Evolutionary conservation across 2,329 filamentous ascomycete species (phyloP).

Genomic region (Scytalidium sp.): DNA sequence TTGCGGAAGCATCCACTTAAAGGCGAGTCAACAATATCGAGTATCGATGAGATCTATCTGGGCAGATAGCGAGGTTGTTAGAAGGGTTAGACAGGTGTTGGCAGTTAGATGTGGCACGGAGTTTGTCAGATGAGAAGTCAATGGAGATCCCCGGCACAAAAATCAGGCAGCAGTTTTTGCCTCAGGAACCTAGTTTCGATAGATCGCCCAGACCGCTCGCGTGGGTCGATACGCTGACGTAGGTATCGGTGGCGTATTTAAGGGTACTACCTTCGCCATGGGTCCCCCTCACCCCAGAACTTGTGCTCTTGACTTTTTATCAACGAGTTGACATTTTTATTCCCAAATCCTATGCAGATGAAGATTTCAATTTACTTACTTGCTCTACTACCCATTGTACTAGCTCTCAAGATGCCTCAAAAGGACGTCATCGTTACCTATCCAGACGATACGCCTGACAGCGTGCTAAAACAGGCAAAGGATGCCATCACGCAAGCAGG

Average conservation of each 20-base stretch:
- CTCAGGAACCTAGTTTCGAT: too few relatives aligned
- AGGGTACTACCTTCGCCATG: too few relatives aligned
- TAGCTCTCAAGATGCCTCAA: slow-evolving; percentile 52
- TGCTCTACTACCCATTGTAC: slow-evolving; percentile 55
- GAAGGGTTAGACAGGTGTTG: not conserved
- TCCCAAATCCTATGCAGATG: slow-evolving; percentile 47
- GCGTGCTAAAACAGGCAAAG: slow-evolving; percentile 69
- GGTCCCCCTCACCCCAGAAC: not conserved
- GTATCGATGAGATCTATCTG: not conserved
- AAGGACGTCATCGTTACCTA: slow-evolving; percentile 80
- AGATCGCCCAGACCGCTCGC: too few relatives aligned
- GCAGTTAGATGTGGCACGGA: too few relatives aligned
- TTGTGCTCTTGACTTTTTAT: not conserved
- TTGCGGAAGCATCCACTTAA: not conserved
- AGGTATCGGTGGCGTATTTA: too few relatives aligned
- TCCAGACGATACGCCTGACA: slow-evolving; percentile 61
- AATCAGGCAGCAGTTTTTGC: too few relatives aligned
- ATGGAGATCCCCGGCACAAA: too few relatives aligned
- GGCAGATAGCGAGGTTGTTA: not conserved
- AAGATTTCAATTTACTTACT: slow-evolving; percentile 56
- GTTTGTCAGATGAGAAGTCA: too few relatives aligned
- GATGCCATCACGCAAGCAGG: slow-evolving; percentile 66
- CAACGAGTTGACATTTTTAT: not conserved
- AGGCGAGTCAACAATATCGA: not conserved
- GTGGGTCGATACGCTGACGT: too few relatives aligned